phyloP scores from a whole-genome alignment of 83 land plant genomes.

The Picea abies region DNA sequence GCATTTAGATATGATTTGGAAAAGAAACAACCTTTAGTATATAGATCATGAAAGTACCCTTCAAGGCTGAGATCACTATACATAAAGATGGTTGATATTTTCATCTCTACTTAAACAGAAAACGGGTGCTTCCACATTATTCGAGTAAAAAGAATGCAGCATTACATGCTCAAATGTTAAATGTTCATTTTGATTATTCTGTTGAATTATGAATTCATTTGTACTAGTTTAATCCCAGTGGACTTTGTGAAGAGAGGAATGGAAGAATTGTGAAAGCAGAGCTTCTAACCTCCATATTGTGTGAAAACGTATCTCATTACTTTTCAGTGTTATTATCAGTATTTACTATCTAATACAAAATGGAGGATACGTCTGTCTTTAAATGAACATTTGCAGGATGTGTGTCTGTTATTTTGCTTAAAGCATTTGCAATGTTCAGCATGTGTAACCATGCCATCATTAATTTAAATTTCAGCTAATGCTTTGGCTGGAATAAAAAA shows the following conservation, averaged over 20 bases:
- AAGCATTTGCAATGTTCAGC: no score
- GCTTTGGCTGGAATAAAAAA: no score
- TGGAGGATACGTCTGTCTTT: neutral
- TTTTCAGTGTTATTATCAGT: neutral
- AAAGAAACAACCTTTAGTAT: neutral
- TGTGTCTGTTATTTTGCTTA: neutral
- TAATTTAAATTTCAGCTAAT: no score
- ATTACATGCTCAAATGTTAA: neutral
- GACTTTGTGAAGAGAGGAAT: no score
- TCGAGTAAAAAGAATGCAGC: neutral
- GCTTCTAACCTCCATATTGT: neutral
- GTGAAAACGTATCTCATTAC: neutral
- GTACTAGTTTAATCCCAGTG: no score
- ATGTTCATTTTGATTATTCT: neutral
- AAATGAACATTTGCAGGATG: neutral
- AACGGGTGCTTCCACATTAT: neutral
- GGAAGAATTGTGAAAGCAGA: neutral
- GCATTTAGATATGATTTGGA: neutral
- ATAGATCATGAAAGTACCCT: neutral
- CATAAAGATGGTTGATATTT: neutral
- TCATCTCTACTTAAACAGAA: neutral
- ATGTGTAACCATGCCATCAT: no score
- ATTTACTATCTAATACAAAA: neutral
- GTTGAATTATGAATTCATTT: neutral
- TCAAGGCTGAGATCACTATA: neutral